Base-by-base conservation (phyloP, 768 basidiomycete genomes). In the Pleurotus salmoneostramineus region DNA sequence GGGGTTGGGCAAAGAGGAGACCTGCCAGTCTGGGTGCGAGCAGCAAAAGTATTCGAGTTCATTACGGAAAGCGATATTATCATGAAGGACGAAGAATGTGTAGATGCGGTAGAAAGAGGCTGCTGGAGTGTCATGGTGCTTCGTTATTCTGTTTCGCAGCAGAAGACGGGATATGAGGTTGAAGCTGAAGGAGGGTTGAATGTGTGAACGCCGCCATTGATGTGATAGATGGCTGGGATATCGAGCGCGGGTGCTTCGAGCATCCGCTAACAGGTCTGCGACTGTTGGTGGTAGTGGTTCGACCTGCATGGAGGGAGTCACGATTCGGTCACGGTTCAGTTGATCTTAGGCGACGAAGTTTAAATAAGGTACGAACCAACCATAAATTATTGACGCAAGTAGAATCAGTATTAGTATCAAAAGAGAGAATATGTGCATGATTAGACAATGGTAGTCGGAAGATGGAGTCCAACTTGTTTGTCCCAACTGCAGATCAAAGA, bases 21-120 rank as follows among this genome's bases (percentile, higher is more conserved):
- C 58, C 43, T 61, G 56, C 59, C 64, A 66, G 2, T 40, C 37
- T 40, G 60, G 62, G 60, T 62, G 63, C 40, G 54, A 60, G 49
- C 56, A 57, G 55, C 70, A 71, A 43, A 72, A 72, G 56, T 71
- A 70, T 58, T 71, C 72, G 32, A 72, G 64, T 58, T 70, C 68
- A 56, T 71, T 69, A 48, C 71, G 70, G 33, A 71, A 68, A 31
- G 57, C 56, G 17, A 64, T 62, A 31, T 47, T 65, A 56, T 61
- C 61, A 46, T 65, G 61, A 6, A 67, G 56, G n/a, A 70, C 63
- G 48, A 68, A 63, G 50, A 73, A 70, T 55, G 69, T 58, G 52
- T 72, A 73, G n/a, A 73, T 64, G 56, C 65, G 65, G 60, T 71
- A 67, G 60, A 73, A 70, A 12, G 66, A 72, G 11, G 72, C 72